phyloP scores from a whole-genome alignment of 2,329 filamentous ascomycete species.

The Trichoderma polysporum region DNA sequence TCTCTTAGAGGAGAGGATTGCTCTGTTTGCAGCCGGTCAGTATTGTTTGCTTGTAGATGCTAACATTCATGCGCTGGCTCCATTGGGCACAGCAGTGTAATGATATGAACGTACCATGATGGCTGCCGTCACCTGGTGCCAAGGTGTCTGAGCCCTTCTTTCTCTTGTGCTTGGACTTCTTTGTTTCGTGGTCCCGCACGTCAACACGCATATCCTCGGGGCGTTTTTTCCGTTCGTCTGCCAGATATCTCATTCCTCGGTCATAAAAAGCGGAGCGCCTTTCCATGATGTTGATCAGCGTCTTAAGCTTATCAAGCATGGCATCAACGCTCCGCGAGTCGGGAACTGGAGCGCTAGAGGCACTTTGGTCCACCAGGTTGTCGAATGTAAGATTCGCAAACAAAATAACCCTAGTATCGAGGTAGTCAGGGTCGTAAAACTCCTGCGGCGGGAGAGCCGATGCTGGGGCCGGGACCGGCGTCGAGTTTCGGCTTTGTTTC shows the following conservation, averaged over 20 bases:
- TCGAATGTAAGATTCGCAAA: constrained; percentile 64
- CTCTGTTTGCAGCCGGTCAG: constrained; percentile 38
- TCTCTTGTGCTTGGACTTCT: constrained; percentile 72
- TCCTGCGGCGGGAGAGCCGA: constrained; percentile 56
- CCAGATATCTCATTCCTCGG: constrained; percentile 69
- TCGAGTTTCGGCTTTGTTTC: constrained; percentile 76
- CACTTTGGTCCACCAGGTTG: constrained; percentile 65
- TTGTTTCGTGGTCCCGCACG: constrained; percentile 48
- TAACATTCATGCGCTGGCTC: not conserved
- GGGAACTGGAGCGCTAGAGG: constrained; percentile 57
- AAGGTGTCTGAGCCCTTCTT: constrained; percentile 67
- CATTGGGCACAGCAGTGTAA: not conserved
- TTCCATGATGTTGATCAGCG: constrained; percentile 65
- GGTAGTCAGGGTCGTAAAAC: constrained; percentile 61
- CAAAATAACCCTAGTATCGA: constrained; percentile 61
- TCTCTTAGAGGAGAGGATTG: constrained; percentile 56
- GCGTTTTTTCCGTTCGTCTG: constrained; percentile 62
- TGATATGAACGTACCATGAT: constrained; percentile 31
- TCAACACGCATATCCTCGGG: constrained; percentile 53
- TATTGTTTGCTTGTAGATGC: not conserved
- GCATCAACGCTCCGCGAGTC: constrained; percentile 64
- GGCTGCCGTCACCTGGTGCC: constrained; percentile 48
- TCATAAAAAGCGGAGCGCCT: constrained; percentile 68
- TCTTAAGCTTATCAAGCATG: constrained; percentile 63
- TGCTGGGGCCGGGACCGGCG: constrained; percentile 53